Evolutionary conservation across 176 grass and related monocot species (phyloP).

Genomic region (Lolium perenne): DNA sequence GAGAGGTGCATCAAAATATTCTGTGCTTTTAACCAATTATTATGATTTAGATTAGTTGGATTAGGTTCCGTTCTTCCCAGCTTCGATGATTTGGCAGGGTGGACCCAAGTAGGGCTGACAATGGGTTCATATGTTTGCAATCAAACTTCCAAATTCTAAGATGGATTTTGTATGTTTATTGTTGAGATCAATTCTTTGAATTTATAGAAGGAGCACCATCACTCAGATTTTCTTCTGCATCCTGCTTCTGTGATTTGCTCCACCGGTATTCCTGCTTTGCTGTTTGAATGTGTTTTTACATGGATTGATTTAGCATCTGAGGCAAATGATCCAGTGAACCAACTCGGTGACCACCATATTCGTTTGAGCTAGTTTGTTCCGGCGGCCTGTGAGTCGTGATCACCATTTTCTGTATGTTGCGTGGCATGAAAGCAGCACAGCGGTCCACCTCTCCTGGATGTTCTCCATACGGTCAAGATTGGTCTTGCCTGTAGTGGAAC

Average conservation of each 20-base stretch:
- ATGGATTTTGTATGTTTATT: background rate
- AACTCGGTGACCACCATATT: background rate
- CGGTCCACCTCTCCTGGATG: background rate
- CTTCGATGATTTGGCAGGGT: background rate
- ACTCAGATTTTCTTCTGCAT: background rate
- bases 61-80: slow-evolving; percentile 21
- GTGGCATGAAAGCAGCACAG: background rate
- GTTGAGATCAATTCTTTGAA: background rate
- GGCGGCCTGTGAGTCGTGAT: background rate
- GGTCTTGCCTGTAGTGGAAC: slow-evolving; percentile 5
- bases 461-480: background rate
- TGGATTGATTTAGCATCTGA: background rate
- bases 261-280: slow-evolving; percentile 28
- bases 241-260: background rate
- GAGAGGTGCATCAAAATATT: slow-evolving; percentile 12
- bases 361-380: background rate
- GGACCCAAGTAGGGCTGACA: background rate
- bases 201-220: background rate
- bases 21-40: background rate
- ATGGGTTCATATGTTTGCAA: background rate
- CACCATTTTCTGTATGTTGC: background rate
- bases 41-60: slow-evolving; percentile 24
- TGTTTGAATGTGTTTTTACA: slow-evolving; percentile 33
- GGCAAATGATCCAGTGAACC: background rate
- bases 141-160: background rate